Base-by-base conservation (phyloP, 768 basidiomycete genomes). In the Boletus rubropictus region DNA sequence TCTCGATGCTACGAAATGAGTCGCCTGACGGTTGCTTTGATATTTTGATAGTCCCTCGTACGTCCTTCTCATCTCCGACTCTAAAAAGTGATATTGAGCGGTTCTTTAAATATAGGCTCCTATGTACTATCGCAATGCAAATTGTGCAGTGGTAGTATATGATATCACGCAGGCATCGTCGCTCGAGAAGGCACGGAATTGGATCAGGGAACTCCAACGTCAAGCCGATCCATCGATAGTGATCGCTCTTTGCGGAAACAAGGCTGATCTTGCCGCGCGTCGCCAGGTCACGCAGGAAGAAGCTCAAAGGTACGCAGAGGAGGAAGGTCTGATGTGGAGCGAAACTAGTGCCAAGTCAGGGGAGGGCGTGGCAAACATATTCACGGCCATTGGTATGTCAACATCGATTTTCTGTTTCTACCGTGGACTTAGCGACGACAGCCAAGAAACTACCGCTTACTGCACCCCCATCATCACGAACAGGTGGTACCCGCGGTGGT, bases 221-320 rank as follows among this genome's bases (percentile, higher is more conserved):
- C 94, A 97, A 71, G 95, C 94, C 47, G 95, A 98, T 65, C 94
- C 95, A 7, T 89, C 86, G 36, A 97, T 96, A 74, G 81, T 95
- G 58, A 95, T 98, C 65, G 88, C 91, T 33, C 82, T 98, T 29
- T 95, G 92, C 49, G 95, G 95, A 39, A 98, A 98, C 77, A 98
- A 98, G 71, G 70, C 82, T 24, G 95, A 98, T 69, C 73, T 97
- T 21, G 75, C 81, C 33, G 86, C 84, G 8, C 84, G 88, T 52
- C 81, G 90, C 57, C 89, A 92, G 65, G 88, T 91, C 3, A 73
- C 86, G 17, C 77, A 86, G 56, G 91, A 91, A 56, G 91, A 93
- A 61, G 91, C 91, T 5, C 81, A 89, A 75, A 89, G 90, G 69
- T 94, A 89, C 59, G 91, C 91, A 1, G 82, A 90, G 42, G 89